Conservation (phyloP, 2,329 filamentous ascomycete genomes). For the Cladobotryum mycophilum region DNA sequence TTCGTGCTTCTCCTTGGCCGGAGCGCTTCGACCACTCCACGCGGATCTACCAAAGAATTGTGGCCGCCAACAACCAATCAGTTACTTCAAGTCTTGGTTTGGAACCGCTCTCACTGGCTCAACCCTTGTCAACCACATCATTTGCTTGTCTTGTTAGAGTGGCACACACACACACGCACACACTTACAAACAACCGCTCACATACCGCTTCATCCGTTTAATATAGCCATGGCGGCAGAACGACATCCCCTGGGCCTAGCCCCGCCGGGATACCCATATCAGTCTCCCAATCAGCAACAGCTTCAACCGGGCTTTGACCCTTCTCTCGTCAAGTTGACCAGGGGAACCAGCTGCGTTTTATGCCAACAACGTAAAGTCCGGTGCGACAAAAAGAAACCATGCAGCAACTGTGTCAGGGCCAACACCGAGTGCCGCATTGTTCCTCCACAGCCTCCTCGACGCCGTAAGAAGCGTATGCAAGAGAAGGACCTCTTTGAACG, state of each 20-base stretch:
- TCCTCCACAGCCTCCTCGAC: constrained; percentile 49
- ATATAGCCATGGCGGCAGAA: too few species aligned
- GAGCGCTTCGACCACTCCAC: too few species aligned
- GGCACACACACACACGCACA: too few species aligned
- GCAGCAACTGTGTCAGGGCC: constrained; percentile 60
- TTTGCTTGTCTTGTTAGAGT: too few species aligned
- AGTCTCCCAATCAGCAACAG: constrained; percentile 16
- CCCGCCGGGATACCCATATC: constrained; percentile 5
- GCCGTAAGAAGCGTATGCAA: constrained; percentile 57
- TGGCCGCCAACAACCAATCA: too few species aligned
- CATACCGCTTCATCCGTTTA: too few species aligned
- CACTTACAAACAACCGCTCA: too few species aligned
- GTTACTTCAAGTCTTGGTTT: too few species aligned
- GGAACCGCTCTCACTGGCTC: too few species aligned
- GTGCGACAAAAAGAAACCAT: constrained; percentile 67
- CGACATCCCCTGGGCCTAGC: constrained; percentile 11
- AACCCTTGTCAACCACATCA: too few species aligned
- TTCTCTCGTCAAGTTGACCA: constrained; percentile 47
- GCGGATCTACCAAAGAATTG: too few species aligned
- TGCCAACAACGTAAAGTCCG: constrained; percentile 73
- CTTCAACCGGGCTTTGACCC: constrained; percentile 28
- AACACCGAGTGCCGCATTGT: constrained; percentile 55
- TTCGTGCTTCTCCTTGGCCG: too few species aligned
- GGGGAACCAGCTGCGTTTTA: constrained; percentile 59
- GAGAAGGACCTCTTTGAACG: constrained; percentile 65